A percentile compares a stretch with the other conserved stretches of the same genome.
Evolutionary conservation across 768 basidiomycete genomes (phyloP).

Genomic region (Phylloporus arenicola): DNA sequence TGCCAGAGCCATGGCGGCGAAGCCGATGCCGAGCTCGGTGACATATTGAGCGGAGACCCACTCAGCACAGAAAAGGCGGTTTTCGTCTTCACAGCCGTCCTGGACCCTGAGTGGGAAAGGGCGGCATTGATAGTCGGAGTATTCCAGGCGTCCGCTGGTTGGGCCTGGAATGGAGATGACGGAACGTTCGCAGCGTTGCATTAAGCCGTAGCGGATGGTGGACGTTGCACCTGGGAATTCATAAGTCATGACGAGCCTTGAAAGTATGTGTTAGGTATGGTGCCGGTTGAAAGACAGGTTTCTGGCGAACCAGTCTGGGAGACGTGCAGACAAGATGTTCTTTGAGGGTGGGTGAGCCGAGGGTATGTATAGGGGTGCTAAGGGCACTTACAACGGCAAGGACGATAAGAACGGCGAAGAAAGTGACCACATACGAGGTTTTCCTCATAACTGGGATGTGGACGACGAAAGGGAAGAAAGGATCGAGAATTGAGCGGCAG

Average conservation of each 20-base stretch:
- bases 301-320: constrained; percentile 59
- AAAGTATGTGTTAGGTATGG: constrained; percentile 25
- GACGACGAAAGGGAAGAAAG: neutral
- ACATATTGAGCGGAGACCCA: constrained; percentile 71
- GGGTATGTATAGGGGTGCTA: neutral
- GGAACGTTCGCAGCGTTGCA: constrained; percentile 50
- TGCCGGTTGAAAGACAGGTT: constrained; percentile 12
- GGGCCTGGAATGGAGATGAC: constrained; percentile 44
- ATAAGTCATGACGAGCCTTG: constrained; percentile 38
- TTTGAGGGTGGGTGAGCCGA: constrained; percentile 21
- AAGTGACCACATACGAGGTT: constrained; percentile 61
- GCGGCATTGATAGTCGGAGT: constrained; percentile 57
- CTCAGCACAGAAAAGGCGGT: constrained; percentile 52
- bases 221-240: constrained; percentile 40
- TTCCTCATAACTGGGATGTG: constrained; percentile 49
- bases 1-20: constrained; percentile 51
- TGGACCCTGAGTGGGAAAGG: constrained; percentile 53
- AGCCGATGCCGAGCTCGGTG: constrained; percentile 59
- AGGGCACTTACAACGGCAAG: constrained; percentile 45
- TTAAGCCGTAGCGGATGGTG: constrained; percentile 56
- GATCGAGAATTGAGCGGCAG: constrained; percentile 12
- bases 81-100: constrained; percentile 47
- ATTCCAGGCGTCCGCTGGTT: constrained; percentile 40
- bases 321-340: constrained; percentile 52
- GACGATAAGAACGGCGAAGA: constrained; percentile 47